A percentile compares a stretch with the other conserved stretches of the same genome.
These are phyloP conservation scores for Emydomyces testavorans DNA, from an alignment of 2,329 filamentous ascomycete genomes.

Conservation along the genomic window DNA sequence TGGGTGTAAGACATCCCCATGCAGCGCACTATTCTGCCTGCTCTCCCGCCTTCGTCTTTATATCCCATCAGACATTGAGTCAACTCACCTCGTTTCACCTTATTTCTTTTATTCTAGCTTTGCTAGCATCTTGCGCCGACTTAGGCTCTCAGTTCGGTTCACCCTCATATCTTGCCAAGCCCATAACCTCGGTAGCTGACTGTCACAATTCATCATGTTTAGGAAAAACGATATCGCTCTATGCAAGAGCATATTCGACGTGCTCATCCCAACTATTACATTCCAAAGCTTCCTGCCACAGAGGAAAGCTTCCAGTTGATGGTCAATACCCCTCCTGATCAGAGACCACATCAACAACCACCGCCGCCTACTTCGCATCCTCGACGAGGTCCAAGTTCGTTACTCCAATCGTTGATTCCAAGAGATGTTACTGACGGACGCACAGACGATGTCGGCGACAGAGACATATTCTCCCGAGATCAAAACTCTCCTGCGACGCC, in stretches of 20 bases:
- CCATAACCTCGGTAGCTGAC: neutral
- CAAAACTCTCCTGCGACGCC: conserved; percentile 58
- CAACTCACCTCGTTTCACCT: neutral
- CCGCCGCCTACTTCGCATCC: conserved; percentile 14
- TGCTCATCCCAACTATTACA: conserved; percentile 93
- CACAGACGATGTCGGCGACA: conserved; percentile 48
- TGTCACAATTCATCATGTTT: conserved; percentile 14
- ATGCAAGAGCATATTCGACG: conserved; percentile 99
- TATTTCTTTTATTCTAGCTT: neutral
- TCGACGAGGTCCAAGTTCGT: conserved; percentile 14
- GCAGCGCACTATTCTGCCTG: conserved; percentile 13
- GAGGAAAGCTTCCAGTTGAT: conserved; percentile 96
- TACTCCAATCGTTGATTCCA: neutral
- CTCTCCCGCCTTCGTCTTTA: neutral
- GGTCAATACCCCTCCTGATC: conserved; percentile 79
- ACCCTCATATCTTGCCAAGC: neutral
- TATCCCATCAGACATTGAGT: neutral
- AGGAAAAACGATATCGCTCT: conserved; percentile 93
- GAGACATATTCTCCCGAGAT: conserved; percentile 57
- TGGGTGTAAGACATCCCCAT: conserved; percentile 64
- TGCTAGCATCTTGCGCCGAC: neutral
- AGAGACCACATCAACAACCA: conserved; percentile 48
- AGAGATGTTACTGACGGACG: conserved; percentile 7
- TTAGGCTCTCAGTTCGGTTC: neutral
- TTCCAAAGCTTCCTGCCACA: conserved; percentile 92